Evolutionary conservation across 2,329 filamentous ascomycete species (phyloP).

Genomic region (Alternaria consortialis): DNA sequence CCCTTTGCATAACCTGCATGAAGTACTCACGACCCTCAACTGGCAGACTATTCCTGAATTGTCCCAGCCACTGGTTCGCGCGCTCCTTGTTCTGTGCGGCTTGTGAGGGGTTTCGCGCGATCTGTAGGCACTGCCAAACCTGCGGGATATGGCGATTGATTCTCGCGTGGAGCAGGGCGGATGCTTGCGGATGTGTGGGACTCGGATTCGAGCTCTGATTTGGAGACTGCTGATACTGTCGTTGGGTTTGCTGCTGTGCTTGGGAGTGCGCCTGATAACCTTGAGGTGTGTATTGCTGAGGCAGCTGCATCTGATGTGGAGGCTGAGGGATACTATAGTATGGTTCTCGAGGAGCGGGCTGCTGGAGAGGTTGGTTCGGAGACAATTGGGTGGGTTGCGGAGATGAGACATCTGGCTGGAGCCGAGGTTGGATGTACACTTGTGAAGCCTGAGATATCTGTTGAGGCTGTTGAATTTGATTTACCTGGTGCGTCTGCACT

Average conservation of each 20-base stretch:
- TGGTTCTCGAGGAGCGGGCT: not conserved
- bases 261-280: not conserved
- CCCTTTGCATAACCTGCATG: not conserved
- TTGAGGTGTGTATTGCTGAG: not conserved
- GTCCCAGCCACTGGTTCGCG: conserved; percentile 1
- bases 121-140: conserved; percentile 4
- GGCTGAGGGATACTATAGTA: not conserved
- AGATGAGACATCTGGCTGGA: not conserved
- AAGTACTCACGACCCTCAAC: conserved; percentile 4
- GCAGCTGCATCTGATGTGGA: not conserved
- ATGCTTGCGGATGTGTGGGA: not conserved
- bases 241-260: not conserved
- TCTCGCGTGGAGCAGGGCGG: not conserved
- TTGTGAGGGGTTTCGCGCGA: not conserved
- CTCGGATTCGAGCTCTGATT: not conserved
- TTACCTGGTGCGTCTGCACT: not conserved
- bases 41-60: conserved; percentile 5
- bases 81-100: not conserved
- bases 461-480: not conserved
- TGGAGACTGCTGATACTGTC: not conserved
- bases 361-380: not conserved
- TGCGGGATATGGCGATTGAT: conserved; percentile 7
- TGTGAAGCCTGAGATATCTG: not conserved
- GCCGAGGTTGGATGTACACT: not conserved
- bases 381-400: not conserved